Conservation (phyloP, 257 asterid species). For the Solanum piurae region DNA sequence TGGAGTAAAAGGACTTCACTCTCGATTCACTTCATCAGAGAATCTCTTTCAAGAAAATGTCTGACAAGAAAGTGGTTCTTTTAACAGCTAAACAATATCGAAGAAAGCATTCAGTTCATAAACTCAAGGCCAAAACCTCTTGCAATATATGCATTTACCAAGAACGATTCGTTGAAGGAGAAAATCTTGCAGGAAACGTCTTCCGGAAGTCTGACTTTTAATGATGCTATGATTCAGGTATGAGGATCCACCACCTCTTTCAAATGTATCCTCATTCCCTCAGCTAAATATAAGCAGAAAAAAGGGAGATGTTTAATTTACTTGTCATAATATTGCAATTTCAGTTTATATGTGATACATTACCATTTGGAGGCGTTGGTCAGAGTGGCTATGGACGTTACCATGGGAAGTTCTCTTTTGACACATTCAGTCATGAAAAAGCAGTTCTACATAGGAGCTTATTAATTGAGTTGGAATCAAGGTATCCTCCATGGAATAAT, state of each 20-base stretch:
- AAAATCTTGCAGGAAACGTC: constrained; percentile 65
- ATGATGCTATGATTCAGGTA: constrained; percentile 77
- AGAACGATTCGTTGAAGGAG: constrained; percentile 40
- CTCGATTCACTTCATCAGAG: background rate
- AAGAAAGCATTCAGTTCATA: constrained; percentile 77
- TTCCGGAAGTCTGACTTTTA: constrained; percentile 74
- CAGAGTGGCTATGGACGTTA: constrained; percentile 77
- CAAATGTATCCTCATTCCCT: background rate
- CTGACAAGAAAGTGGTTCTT: background rate
- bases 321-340: background rate
- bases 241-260: background rate
- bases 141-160: constrained; percentile 72
- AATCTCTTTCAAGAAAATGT: background rate
- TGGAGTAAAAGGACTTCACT: background rate
- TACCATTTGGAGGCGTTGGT: constrained; percentile 94
- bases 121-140: constrained; percentile 68
- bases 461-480: constrained; percentile 55
- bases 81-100: constrained; percentile 57
- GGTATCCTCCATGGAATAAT: constrained; percentile 89
- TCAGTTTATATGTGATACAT: constrained; percentile 59
- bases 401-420: constrained; percentile 86
- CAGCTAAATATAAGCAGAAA: background rate
- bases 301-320: background rate
- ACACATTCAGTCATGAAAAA: constrained; percentile 86
- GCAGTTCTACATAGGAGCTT: constrained; percentile 61